A percentile compares a stretch with the other conserved stretches of the same genome.
Evolutionary conservation across 2,329 filamentous ascomycete genomes (phyloP).

Genomic region (Aspergillus hiratsukae): DNA sequence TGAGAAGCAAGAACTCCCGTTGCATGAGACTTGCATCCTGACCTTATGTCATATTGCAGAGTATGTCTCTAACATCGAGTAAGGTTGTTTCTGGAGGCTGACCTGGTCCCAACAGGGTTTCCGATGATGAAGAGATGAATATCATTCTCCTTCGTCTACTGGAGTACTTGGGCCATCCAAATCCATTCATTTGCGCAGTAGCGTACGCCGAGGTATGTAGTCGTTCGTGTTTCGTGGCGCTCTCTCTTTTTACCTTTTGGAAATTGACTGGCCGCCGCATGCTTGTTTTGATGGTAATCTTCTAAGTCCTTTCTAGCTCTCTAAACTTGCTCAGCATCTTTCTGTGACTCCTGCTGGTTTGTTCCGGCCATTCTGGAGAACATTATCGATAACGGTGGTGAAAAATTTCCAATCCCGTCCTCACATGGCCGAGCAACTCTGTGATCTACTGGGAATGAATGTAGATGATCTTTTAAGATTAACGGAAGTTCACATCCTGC

Average conservation of each 20-base stretch:
- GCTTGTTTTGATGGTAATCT: background rate
- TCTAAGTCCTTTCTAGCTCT: slow-evolving; percentile 45
- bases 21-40: slow-evolving; percentile 80
- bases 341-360: slow-evolving; percentile 62
- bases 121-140: slow-evolving; percentile 78
- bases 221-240: background rate
- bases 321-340: slow-evolving; percentile 65
- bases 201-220: slow-evolving; percentile 71
- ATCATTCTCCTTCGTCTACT: slow-evolving; percentile 78
- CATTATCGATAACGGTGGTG: slow-evolving; percentile 73
- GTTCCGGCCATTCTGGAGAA: slow-evolving; percentile 85
- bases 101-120: slow-evolving; percentile 47
- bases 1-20: slow-evolving; percentile 60
- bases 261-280: background rate
- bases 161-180: slow-evolving; percentile 80
- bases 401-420: slow-evolving; percentile 76
- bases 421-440: slow-evolving; percentile 74
- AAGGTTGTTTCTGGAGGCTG: background rate
- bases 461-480: slow-evolving; percentile 68
- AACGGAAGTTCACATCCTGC: slow-evolving; percentile 77
- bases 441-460: slow-evolving; percentile 73
- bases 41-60: slow-evolving; percentile 80
- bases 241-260: background rate
- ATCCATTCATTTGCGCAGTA: slow-evolving; percentile 71
- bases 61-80: slow-evolving; percentile 36